Evolutionary conservation across 352 stramenopile genomes (phyloP), one percentile per base, ranked within the genome.

Genomic region (Globisporangium mamillatum): DNA sequence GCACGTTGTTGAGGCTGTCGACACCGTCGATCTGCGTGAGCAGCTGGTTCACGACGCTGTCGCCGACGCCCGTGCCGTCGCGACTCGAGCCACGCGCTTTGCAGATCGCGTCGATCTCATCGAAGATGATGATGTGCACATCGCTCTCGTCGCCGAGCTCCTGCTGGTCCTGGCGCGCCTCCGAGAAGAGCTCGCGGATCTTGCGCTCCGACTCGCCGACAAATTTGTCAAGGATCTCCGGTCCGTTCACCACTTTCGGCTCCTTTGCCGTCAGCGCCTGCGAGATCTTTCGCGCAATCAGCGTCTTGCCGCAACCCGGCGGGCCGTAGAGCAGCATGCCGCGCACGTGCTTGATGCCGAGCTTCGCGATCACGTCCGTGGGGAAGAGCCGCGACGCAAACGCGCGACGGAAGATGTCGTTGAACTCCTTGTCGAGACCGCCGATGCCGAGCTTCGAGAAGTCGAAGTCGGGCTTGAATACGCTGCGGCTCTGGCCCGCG

Each of bases 101-200:
- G 77, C 96, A 99, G 78, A 99, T 99, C 38, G 98, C 98, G 84
- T 99, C 98, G 79, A 99, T 99, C 79, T 99, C 98, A 81, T 99
- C 98, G 72, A 99, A 99, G 75, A 99, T 99, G 75, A 99, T 98
- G 75, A 99, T 99, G 77, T 99, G 98, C 59, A 99, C 89, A 69
- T 99, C 97, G 63, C 89, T 98, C 63, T 98, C 93, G 67, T 99
- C 98, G 59, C 97, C 97, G 24, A 98, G 73, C 59, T 98, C 89
- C 59, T 95, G 78, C 63, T 95, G 85, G 64, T 95, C 88, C 64
- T 91, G 75, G 29, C 86, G 81, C 10, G 97, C 97, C 65, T 99
- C 97, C 1, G 92, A 86, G 77, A 99, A 99, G 1, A 99, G 84
- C 61, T 99, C 97, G 50, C 98, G 92, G 70, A 99, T 99, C 82